Conservation (phyloP, 2,329 filamentous ascomycete species). For the Penicillium sp. region DNA sequence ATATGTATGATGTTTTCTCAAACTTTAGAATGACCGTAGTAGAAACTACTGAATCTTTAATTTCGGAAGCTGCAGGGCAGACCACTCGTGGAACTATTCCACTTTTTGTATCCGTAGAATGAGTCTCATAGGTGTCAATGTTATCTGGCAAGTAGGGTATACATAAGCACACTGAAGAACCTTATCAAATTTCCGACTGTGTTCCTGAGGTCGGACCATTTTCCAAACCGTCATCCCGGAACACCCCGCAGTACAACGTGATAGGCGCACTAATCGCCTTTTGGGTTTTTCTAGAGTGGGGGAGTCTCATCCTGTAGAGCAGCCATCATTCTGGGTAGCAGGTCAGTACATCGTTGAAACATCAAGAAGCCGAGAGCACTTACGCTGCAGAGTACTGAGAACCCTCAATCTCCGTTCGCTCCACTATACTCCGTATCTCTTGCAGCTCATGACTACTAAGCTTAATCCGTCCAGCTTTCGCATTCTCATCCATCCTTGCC, state of each 20-base stretch:
- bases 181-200: not conserved
- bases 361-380: not conserved
- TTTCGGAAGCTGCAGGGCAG: too few relatives aligned
- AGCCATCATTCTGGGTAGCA: not conserved
- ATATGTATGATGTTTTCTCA: too few relatives aligned
- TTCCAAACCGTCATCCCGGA: too few relatives aligned
- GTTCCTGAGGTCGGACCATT: not conserved
- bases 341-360: not conserved
- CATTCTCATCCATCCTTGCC: not conserved
- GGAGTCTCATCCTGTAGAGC: not conserved
- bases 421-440: not conserved
- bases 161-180: not conserved
- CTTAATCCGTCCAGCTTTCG: not conserved
- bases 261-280: not conserved
- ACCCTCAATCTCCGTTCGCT: not conserved
- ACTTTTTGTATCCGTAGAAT: too few relatives aligned
- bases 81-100: too few relatives aligned
- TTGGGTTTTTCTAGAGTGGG: not conserved
- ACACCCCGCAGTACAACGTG: not conserved
- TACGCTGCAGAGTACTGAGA: not conserved
- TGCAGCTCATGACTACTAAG: not conserved
- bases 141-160: too few relatives aligned
- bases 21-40: too few relatives aligned
- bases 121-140: not conserved
- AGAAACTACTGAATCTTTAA: too few relatives aligned